Base-by-base conservation (phyloP, 768 basidiomycete genomes). In the Kwoniella sp. region DNA sequence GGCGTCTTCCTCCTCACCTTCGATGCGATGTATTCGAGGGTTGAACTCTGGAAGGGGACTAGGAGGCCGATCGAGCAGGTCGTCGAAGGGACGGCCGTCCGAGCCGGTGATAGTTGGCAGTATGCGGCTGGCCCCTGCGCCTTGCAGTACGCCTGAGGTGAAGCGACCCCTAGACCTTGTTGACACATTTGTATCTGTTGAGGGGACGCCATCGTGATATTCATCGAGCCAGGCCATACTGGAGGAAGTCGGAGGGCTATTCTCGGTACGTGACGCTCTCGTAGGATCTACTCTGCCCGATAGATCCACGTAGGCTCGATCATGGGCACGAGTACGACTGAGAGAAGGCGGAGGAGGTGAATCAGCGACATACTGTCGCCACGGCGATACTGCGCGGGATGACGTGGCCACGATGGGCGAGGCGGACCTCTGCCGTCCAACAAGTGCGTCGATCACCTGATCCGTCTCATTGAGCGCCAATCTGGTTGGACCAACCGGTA, bases 221-320 rank as follows among this genome's bases (percentile, higher is more conserved):
- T 54, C 52, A 22, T 46, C 52, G 10, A 54, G 38, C 52, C 52
- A 54, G 7, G 38, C 33, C 10, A 17, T 28, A 34, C 52, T 54
- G 12, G 52, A 25, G 3, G 33, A 36, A 19, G 15, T 46, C 9
- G 45, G 52, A 14, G 44, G 38, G 31, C 42, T 53, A n/a, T 2
- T 17, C 15, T 17, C 32, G 15, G 31, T 41, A 2, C 14, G 25
- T 37, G 19, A 27, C 12, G 15, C 22, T 5, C 31, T 25, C 22
- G 25, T 14, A 10, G n/a, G 23, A 23, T 36, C 22, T 9, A 14
- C 36, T 15, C 15, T 44, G 14, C 17, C 26, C 2, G 19, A n/a
- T n/a, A n/a, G n/a, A n/a, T n/a, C n/a, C n/a, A n/a, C n/a, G n/a
- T n/a, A n/a, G n/a, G n/a, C 34, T 15, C 10, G 27, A 15, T 19